These are phyloP conservation scores for Flaveria ramosissima DNA, from an alignment of 129 eudicot species.

Conservation along the genomic window DNA sequence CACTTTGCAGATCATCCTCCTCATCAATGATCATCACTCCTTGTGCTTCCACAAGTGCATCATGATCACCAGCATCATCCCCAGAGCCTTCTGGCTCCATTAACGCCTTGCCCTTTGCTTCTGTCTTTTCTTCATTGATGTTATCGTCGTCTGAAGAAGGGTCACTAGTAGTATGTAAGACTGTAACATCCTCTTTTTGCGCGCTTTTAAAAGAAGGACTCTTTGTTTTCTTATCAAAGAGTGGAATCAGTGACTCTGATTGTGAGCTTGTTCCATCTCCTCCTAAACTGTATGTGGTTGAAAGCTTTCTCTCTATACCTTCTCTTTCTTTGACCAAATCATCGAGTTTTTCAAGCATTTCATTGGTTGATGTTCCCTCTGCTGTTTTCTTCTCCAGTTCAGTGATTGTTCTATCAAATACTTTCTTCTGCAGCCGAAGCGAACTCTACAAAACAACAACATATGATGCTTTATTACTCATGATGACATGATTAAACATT, in stretches of 20 bases:
- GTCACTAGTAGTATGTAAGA: conserved; percentile 46
- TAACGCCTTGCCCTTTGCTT: conserved; percentile 50
- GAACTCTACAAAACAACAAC: conserved; percentile 60
- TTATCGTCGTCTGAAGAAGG: conserved; percentile 40
- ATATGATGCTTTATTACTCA: neutral
- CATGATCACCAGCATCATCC: conserved; percentile 42
- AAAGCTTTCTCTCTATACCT: conserved; percentile 68
- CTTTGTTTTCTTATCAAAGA: conserved; percentile 48
- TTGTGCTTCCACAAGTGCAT: conserved; percentile 27
- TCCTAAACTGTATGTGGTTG: conserved; percentile 81
- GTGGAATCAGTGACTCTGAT: conserved; percentile 61
- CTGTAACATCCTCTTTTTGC: conserved; percentile 51
- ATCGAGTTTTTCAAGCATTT: conserved; percentile 55
- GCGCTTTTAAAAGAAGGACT: conserved; percentile 62
- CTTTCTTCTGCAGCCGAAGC: conserved; percentile 70
- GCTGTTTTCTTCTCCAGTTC: conserved; percentile 70
- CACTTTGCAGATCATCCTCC: conserved; percentile 33
- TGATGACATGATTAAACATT: neutral
- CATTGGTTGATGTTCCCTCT: conserved; percentile 51
- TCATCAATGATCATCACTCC: conserved; percentile 35
- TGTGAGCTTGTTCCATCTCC: conserved; percentile 47
- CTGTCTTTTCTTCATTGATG: conserved; percentile 29
- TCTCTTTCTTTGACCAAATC: conserved; percentile 66
- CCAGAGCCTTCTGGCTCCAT: conserved; percentile 42
- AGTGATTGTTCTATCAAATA: conserved; percentile 61